Conservation (phyloP, 768 basidiomycete species). For the Leucocoprinus birnbaumii region DNA sequence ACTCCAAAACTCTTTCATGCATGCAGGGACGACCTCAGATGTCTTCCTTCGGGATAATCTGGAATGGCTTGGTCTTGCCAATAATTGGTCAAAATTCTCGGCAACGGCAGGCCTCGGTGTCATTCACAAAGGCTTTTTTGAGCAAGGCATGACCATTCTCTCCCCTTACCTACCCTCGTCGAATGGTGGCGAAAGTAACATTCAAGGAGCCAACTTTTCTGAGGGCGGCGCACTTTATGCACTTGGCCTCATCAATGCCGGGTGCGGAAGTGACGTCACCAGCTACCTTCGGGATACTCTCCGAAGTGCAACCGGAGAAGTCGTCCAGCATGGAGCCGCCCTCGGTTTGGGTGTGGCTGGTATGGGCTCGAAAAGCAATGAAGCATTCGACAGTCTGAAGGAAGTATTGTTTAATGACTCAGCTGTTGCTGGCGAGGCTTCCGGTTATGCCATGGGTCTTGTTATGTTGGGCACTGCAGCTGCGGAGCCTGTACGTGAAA, state of each 20-base stretch:
- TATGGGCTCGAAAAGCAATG: slow-evolving; percentile 87
- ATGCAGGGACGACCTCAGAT: slow-evolving; percentile 97
- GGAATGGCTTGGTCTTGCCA: slow-evolving; percentile 93
- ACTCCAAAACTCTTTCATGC: slow-evolving; percentile 96
- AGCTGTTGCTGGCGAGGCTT: slow-evolving; percentile 92
- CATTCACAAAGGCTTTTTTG: slow-evolving; percentile 95
- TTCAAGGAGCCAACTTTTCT: slow-evolving; percentile 80
- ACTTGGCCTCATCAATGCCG: slow-evolving; percentile 91
- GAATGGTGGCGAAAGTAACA: slow-evolving; percentile 71
- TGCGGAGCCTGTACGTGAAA: slow-evolving; percentile 79
- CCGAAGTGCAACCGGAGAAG: slow-evolving; percentile 72
- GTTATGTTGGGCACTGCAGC: slow-evolving; percentile 96
- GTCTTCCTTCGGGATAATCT: slow-evolving; percentile 92
- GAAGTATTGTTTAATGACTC: slow-evolving; percentile 89
- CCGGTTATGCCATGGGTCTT: slow-evolving; percentile 97
- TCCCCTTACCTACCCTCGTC: slow-evolving; percentile 92
- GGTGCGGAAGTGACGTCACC: slow-evolving; percentile 76
- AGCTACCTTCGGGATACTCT: slow-evolving; percentile 80
- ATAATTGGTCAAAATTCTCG: slow-evolving; percentile 98
- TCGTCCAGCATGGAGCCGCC: slow-evolving; percentile 96
- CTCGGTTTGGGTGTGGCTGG: slow-evolving; percentile 95
- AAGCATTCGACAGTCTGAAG: slow-evolving; percentile 91
- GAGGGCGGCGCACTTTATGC: slow-evolving; percentile 98
- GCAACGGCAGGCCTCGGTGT: slow-evolving; percentile 96
- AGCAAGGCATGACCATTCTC: slow-evolving; percentile 89